Evolutionary conservation across 2,329 filamentous ascomycete genomes (phyloP), one percentile per base, ranked within the genome.

Genomic region (Sporothrix globosa): DNA sequence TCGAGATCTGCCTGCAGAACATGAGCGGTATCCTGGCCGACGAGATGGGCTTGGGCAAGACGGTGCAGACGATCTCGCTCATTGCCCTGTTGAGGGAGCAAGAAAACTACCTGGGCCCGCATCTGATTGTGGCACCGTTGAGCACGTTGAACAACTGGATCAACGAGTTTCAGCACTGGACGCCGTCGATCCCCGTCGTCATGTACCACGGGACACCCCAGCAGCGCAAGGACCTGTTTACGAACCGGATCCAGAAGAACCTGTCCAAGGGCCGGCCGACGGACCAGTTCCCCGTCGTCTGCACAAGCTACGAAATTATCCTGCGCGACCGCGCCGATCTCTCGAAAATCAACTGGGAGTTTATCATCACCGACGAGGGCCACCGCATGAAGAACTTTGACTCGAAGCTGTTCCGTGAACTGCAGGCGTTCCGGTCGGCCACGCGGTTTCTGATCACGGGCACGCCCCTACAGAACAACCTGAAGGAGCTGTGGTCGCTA

Each of bases 331-430:
- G 92, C 50, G 91, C 93, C 68, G 90, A 90, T 48, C 82, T 99
- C 5, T 89, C 89, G 0, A 90, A 91, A 70, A 95, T 97, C 70
- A 91, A 93, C 48, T 99, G 96, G 96, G 93, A 96, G 69, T 97
- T 97, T 75, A 97, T 99, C 76, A 96, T 99, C 74, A 97, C 99
- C 72, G 95, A 99, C 75, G 96, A 99, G 81, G 96, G 96, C 0
- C 96, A 99, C 78, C 91, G 96, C 0, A 90, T 99, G 85, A 99
- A 99, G 82, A 99, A 99, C 74, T 91, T 97, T 73, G 94, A 98
- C 66, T 96, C 95, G 41, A 92, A 92, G 71, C 84, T 99, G 0
- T 97, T 98, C 73, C 91, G 92, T 63, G 93, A 97, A 74, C 82
- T 99, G 0, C 89, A 96, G 73, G 90, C 91, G 0, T 98, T 98